A percentile compares a stretch with the other conserved stretches of the same genome.
Evolutionary conservation across 345 rosid species (phyloP).

Genomic region (Pistacia atlantica): DNA sequence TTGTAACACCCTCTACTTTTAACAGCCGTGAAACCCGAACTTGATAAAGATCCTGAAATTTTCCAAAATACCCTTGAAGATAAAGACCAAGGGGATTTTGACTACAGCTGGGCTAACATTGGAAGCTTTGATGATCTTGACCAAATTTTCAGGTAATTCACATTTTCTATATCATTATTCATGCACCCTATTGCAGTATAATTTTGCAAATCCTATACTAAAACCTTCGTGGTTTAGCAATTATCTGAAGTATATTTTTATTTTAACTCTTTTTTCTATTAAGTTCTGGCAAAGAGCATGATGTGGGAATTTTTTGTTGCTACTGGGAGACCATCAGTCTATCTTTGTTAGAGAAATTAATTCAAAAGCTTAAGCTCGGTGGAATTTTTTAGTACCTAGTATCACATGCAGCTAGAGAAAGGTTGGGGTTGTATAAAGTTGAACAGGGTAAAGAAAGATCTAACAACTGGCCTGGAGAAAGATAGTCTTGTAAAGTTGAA

Average conservation of each 20-base stretch:
- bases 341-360: background rate
- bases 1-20: slow-evolving; percentile 35
- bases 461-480: background rate
- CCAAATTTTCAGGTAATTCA: slow-evolving; percentile 84
- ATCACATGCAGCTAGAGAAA: too few species aligned
- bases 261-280: background rate
- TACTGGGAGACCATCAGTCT: background rate
- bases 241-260: background rate
- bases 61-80: slow-evolving; percentile 56
- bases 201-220: slow-evolving; percentile 1
- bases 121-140: slow-evolving; percentile 98
- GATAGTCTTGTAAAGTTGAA: too few species aligned
- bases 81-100: slow-evolving; percentile 77
- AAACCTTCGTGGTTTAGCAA: slow-evolving; percentile 2
- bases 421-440: too few species aligned
- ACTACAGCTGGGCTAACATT: slow-evolving; percentile 87
- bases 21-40: slow-evolving; percentile 50
- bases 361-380: background rate
- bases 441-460: background rate
- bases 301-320: slow-evolving; percentile 4
- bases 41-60: slow-evolving; percentile 52
- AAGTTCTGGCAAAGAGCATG: background rate
- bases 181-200: slow-evolving; percentile 14
- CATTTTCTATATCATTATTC: slow-evolving; percentile 13
- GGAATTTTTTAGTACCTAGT: background rate